phyloP scores from a whole-genome alignment of 306 rosid species.

The Fragaria ananassa region DNA sequence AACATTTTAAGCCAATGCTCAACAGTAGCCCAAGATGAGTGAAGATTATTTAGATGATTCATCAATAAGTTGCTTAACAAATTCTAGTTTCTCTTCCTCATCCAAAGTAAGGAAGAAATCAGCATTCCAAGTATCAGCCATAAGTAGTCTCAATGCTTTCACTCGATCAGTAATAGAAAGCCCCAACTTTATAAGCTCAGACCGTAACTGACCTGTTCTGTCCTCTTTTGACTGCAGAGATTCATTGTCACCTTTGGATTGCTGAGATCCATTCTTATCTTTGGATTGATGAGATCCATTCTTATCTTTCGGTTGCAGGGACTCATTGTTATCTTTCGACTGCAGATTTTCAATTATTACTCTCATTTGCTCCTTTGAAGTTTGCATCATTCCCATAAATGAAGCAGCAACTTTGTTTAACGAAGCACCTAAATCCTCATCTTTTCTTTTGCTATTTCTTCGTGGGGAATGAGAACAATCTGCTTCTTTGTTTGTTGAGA shows the following conservation, averaged over 20 bases:
- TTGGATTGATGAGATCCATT: background rate
- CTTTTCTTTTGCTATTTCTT: background rate
- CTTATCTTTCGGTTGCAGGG: background rate
- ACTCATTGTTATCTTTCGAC: background rate
- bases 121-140: constrained; percentile 7
- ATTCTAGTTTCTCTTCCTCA: constrained; percentile 14
- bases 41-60: constrained; percentile 4
- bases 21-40: background rate
- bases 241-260: background rate
- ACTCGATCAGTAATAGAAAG: constrained; percentile 9
- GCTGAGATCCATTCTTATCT: background rate
- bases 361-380: constrained; percentile 11
- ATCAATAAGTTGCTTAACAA: constrained; percentile 20
- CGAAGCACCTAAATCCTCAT: background rate
- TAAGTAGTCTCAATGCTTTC: constrained; percentile 3
- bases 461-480: background rate
- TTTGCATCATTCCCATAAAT: constrained; percentile 2
- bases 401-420: constrained; percentile 3
- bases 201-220: background rate
- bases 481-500: background rate
- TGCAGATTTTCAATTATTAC: background rate
- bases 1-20: too few species aligned
- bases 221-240: background rate
- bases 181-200: constrained; percentile 11
- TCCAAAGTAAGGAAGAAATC: constrained; percentile 15